Evolutionary conservation across 2,329 filamentous ascomycete species (phyloP).

Genomic region (Clonostachys rosea): DNA sequence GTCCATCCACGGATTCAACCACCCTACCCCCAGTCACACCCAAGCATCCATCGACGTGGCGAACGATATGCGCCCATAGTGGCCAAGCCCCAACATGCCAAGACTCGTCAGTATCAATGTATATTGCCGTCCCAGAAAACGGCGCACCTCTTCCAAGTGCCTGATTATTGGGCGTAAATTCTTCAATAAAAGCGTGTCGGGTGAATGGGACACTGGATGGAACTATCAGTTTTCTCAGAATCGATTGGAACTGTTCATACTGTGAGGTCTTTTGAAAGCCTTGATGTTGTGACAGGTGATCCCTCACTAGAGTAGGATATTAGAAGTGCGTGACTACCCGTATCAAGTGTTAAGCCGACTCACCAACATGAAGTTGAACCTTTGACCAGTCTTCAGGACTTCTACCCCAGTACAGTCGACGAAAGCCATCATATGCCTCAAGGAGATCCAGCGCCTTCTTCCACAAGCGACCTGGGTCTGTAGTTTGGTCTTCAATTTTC

Average conservation of each 20-base stretch:
- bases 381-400: too few relatives aligned
- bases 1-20: background rate
- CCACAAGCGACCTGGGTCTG: too few relatives aligned
- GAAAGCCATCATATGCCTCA: too few relatives aligned
- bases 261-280: background rate
- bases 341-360: background rate
- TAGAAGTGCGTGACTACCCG: too few relatives aligned
- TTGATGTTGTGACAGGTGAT: background rate
- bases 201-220: background rate
- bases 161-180: background rate
- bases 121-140: background rate
- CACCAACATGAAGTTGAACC: background rate
- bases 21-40: background rate
- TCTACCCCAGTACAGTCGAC: too few relatives aligned
- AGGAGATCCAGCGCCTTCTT: too few relatives aligned
- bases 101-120: background rate
- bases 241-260: background rate
- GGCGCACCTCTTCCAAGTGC: background rate
- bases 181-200: background rate
- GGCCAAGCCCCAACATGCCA: background rate
- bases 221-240: background rate
- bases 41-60: background rate
- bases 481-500: too few relatives aligned
- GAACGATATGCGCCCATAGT: background rate
- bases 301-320: background rate